phyloP scores from a whole-genome alignment of 208 protist genomes.

The Leishmania mexicana region DNA sequence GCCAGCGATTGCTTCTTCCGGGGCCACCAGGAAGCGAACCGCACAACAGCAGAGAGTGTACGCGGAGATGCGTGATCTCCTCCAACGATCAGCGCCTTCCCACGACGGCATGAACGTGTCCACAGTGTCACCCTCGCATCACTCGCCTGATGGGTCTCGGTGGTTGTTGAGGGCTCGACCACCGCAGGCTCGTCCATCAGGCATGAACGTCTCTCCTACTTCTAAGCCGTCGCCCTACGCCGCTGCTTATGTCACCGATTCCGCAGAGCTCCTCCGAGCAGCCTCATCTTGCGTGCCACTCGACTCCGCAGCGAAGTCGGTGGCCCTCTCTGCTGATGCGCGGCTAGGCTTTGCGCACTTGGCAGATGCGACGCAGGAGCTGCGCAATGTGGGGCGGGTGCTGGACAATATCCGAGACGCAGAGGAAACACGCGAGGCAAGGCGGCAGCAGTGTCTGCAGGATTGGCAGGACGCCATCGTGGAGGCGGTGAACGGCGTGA shows the following conservation, averaged over 20 bases:
- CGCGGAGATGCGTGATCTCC: constrained; percentile 38
- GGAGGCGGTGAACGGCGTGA: constrained; percentile 19
- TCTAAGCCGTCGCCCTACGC: constrained; percentile 5
- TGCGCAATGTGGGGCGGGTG: constrained; percentile 52
- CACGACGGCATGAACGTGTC: too few species aligned
- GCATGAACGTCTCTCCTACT: not conserved
- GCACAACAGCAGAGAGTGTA: constrained; percentile 39
- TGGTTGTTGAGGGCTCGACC: constrained; percentile 7
- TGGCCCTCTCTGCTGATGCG: not conserved
- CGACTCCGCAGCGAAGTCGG: not conserved
- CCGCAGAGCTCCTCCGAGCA: not conserved
- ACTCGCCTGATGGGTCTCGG: constrained; percentile 14
- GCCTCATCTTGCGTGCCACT: not conserved
- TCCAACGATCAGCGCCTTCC: constrained; percentile 6
- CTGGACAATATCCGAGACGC: constrained; percentile 49
- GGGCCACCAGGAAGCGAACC: not conserved
- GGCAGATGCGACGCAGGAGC: constrained; percentile 31
- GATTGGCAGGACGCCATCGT: constrained; percentile 35
- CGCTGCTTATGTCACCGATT: not conserved
- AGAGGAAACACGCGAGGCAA: constrained; percentile 13
- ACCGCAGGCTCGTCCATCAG: not conserved
- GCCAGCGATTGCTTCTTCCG: not conserved
- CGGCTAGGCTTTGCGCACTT: constrained; percentile 18
- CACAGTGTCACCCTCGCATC: not conserved
- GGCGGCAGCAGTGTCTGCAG: constrained; percentile 22